Conservation (phyloP, 345 rosid species). For the Eucalyptus tenuipes region DNA sequence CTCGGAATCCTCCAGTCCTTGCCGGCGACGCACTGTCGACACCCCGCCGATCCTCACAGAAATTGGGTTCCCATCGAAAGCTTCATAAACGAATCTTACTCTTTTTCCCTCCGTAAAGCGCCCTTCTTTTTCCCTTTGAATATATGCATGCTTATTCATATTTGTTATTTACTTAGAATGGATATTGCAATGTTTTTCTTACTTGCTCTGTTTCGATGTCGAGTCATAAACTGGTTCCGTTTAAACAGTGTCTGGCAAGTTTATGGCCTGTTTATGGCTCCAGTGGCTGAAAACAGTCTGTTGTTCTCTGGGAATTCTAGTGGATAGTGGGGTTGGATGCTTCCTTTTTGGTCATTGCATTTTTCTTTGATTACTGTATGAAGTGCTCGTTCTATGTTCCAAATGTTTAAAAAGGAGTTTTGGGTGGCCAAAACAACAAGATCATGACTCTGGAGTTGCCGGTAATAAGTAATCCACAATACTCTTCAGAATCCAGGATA, state of each 20-base stretch:
- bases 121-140: not conserved
- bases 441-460: not conserved
- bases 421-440: not conserved
- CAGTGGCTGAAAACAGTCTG: not conserved
- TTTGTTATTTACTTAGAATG: not conserved
- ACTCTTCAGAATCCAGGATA: not conserved
- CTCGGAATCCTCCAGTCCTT: conserved; percentile 14
- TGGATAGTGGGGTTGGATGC: not conserved
- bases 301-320: not conserved
- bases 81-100: not conserved
- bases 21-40: conserved; percentile 28
- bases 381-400: not conserved
- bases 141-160: not conserved
- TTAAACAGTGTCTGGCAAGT: not conserved
- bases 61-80: conserved; percentile 13
- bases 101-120: conserved; percentile 2
- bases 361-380: not conserved
- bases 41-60: conserved; percentile 14
- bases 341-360: not conserved
- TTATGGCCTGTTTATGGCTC: not conserved
- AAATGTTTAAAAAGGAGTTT: not conserved
- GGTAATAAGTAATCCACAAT: not conserved
- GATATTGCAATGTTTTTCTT: not conserved
- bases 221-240: not conserved
- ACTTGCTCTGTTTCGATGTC: not conserved